These are phyloP conservation scores for Panicum virgatum DNA, from an alignment of 202 grass and related monocot genomes.

Conservation along the genomic window DNA sequence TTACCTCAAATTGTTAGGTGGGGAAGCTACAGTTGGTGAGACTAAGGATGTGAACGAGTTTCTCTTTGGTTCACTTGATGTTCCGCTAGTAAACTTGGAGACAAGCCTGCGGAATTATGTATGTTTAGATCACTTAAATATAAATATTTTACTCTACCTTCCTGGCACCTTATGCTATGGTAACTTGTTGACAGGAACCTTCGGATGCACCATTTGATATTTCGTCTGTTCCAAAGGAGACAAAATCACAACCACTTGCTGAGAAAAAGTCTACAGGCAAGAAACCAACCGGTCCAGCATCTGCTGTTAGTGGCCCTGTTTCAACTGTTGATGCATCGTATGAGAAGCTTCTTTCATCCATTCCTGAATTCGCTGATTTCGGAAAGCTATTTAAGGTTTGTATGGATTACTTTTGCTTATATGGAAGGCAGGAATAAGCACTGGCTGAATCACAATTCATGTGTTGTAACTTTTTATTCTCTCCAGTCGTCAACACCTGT, in stretches of 20 bases:
- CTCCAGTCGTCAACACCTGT: slow-evolving; percentile 82
- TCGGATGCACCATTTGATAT: slow-evolving; percentile 92
- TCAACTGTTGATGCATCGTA: slow-evolving; percentile 71
- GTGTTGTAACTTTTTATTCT: not conserved
- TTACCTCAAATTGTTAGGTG: slow-evolving; percentile 75
- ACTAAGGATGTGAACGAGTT: slow-evolving; percentile 85
- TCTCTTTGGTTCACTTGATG: slow-evolving; percentile 94
- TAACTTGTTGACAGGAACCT: slow-evolving; percentile 59
- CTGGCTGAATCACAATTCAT: slow-evolving; percentile 14
- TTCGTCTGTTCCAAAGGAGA: slow-evolving; percentile 72
- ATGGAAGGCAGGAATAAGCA: not conserved
- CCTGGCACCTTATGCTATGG: slow-evolving; percentile 13
- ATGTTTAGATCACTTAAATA: slow-evolving; percentile 19
- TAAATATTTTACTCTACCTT: slow-evolving; percentile 20
- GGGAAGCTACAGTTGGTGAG: slow-evolving; percentile 70
- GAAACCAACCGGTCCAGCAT: slow-evolving; percentile 71
- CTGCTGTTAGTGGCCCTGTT: slow-evolving; percentile 66
- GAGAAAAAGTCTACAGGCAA: slow-evolving; percentile 96
- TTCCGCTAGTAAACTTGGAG: slow-evolving; percentile 93
- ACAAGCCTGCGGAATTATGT: slow-evolving; percentile 84
- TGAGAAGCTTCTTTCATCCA: slow-evolving; percentile 93
- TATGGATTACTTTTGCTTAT: not conserved
- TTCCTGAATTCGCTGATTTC: slow-evolving; percentile 86
- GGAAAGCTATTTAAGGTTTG: slow-evolving; percentile 95
- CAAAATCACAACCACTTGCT: slow-evolving; percentile 82